Conservation (phyloP, 2,329 filamentous ascomycete genomes). For the Acarospora socialis region DNA sequence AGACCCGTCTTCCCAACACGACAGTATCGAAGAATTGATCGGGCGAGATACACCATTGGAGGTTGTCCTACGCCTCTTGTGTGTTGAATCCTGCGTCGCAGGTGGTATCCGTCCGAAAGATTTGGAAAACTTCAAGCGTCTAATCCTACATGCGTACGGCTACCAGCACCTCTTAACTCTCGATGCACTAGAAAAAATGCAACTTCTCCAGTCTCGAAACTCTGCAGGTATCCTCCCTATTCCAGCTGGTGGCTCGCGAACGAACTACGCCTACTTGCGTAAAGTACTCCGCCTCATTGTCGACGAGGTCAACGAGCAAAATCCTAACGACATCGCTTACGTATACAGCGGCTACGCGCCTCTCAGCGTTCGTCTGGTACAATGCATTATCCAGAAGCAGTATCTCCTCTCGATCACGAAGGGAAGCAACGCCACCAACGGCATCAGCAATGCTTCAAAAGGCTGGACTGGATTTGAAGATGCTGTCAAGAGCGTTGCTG, state of each 20-base stretch:
- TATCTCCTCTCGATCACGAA: constrained; percentile 59
- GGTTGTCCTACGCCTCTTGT: constrained; percentile 73
- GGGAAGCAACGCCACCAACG: constrained; percentile 39
- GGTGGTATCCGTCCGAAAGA: constrained; percentile 82
- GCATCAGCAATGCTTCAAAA: constrained; percentile 46
- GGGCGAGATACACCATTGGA: constrained; percentile 66
- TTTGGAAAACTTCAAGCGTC: constrained; percentile 73
- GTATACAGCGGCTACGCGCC: constrained; percentile 96
- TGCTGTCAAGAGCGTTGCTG: constrained; percentile 70
- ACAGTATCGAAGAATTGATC: constrained; percentile 88
- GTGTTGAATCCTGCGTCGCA: constrained; percentile 79
- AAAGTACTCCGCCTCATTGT: constrained; percentile 80
- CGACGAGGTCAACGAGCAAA: constrained; percentile 90
- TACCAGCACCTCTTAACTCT: constrained; percentile 90
- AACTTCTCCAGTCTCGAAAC: constrained; percentile 64
- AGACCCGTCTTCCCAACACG: constrained; percentile 78
- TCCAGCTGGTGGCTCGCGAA: constrained; percentile 55
- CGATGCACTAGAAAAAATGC: constrained; percentile 74
- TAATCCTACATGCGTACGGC: constrained; percentile 83
- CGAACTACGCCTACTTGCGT: constrained; percentile 79
- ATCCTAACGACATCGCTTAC: constrained; percentile 91
- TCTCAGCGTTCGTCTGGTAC: constrained; percentile 76
- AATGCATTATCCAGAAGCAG: constrained; percentile 84
- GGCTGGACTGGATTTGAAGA: constrained; percentile 94
- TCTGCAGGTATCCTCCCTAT: constrained; percentile 71